Evolutionary conservation across 2,329 filamentous ascomycete species (phyloP).

Genomic region (Mariannaea sp.): DNA sequence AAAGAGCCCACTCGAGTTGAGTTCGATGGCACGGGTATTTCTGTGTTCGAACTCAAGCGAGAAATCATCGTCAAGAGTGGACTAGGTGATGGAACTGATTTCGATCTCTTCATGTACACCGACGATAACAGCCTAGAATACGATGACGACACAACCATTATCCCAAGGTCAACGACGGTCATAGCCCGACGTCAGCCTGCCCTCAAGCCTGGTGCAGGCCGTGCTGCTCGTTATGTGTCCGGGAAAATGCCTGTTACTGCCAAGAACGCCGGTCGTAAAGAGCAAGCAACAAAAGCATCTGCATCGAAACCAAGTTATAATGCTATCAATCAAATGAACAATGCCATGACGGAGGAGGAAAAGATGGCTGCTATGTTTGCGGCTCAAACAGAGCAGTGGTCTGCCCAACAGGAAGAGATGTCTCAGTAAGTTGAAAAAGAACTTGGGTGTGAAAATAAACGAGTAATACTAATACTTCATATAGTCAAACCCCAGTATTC

Average conservation of each 20-base stretch:
- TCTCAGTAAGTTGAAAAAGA: conserved; percentile 72
- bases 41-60: conserved; percentile 97
- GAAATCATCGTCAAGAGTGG: conserved; percentile 96
- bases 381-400: conserved; percentile 89
- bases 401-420: conserved; percentile 90
- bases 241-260: conserved; percentile 92
- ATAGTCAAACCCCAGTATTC: conserved; percentile 65
- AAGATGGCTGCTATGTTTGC: conserved; percentile 92
- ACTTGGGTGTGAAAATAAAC: background rate
- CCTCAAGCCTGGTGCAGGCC: conserved; percentile 81
- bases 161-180: conserved; percentile 91
- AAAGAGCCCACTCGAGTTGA: conserved; percentile 93
- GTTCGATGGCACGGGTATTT: conserved; percentile 97
- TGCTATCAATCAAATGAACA: conserved; percentile 69
- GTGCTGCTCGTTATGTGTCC: conserved; percentile 92
- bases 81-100: conserved; percentile 93
- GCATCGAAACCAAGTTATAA: conserved; percentile 60
- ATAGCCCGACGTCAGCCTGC: conserved; percentile 87
- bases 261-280: conserved; percentile 75
- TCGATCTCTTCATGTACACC: conserved; percentile 92
- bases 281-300: conserved; percentile 63
- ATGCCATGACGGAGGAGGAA: conserved; percentile 88
- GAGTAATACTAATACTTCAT: conserved; percentile 41
- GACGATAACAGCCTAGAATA: conserved; percentile 91
- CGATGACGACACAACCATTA: conserved; percentile 96